These are phyloP conservation scores for Quercus engelmannii DNA, from an alignment of 306 rosid species.

Conservation along the genomic window DNA sequence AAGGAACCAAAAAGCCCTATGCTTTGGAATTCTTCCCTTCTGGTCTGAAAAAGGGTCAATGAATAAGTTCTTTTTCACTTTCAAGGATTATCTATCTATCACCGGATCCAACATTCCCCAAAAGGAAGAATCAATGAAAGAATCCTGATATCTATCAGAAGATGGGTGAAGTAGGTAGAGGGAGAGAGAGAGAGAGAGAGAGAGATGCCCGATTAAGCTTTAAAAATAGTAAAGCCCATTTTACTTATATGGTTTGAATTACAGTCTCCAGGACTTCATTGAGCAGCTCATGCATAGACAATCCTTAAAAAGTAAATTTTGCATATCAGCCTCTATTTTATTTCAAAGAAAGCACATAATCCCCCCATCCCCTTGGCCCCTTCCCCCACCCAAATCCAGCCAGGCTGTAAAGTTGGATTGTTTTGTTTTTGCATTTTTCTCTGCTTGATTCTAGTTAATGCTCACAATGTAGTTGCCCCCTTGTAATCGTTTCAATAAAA, in stretches of 20 bases:
- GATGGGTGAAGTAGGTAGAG: too few species aligned
- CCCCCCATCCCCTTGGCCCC: background rate
- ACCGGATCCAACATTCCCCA: background rate
- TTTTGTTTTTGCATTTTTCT: background rate
- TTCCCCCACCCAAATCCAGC: background rate
- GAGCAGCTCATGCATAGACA: background rate
- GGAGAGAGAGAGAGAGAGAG: background rate
- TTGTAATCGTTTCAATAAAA: too few species aligned
- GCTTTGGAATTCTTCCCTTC: constrained; percentile 75
- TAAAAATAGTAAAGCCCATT: background rate
- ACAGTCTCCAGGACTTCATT: background rate
- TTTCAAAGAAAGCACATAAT: background rate
- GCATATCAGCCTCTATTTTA: background rate
- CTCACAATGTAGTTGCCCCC: background rate
- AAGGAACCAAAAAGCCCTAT: constrained; percentile 63
- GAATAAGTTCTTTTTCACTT: background rate
- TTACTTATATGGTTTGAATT: background rate
- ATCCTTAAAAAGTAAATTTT: background rate
- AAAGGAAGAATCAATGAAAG: background rate
- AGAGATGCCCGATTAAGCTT: background rate
- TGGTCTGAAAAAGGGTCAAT: constrained; percentile 50
- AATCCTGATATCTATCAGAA: background rate
- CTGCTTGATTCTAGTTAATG: background rate
- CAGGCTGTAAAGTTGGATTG: background rate
- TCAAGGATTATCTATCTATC: background rate